Evolutionary conservation across 352 stramenopile species (phyloP).

Genomic region (Globisporangium sylvaticum): DNA sequence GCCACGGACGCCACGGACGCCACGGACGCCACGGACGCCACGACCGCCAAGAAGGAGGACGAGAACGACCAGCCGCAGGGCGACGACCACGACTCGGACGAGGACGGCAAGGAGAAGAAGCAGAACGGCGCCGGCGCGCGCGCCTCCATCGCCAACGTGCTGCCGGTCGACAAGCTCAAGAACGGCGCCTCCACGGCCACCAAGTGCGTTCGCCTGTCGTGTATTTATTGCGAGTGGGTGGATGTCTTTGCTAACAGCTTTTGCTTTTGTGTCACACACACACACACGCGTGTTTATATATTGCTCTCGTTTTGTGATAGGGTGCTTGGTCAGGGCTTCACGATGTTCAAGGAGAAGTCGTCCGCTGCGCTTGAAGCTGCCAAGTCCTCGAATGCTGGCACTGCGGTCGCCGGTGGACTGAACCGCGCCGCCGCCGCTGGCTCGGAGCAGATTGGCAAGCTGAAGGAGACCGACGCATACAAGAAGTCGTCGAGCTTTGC

Average conservation of each 20-base stretch:
- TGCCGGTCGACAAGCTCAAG: slow-evolving; percentile 88
- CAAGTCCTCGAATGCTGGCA: slow-evolving; percentile 74
- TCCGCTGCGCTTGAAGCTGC: slow-evolving; percentile 63
- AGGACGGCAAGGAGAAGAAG: slow-evolving; percentile 51
- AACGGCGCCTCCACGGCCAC: slow-evolving; percentile 76
- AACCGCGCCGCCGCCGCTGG: slow-evolving; percentile 55
- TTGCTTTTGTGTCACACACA: neutral
- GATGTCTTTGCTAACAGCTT: neutral
- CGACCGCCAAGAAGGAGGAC: slow-evolving; percentile 11
- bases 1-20: slow-evolving; percentile 22
- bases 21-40: slow-evolving; percentile 24
- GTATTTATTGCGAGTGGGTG: neutral
- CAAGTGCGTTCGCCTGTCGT: slow-evolving; percentile 38
- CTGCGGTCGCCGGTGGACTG: slow-evolving; percentile 57
- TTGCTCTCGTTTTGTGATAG: slow-evolving; percentile 24
- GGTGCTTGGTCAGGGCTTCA: slow-evolving; percentile 63
- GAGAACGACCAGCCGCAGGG: slow-evolving; percentile 26
- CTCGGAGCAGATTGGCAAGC: slow-evolving; percentile 74
- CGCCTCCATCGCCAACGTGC: slow-evolving; percentile 70
- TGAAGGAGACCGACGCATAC: slow-evolving; percentile 83
- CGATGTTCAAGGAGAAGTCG: slow-evolving; percentile 73
- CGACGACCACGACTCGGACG: slow-evolving; percentile 36
- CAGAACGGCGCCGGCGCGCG: slow-evolving; percentile 21
- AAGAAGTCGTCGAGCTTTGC: slow-evolving; percentile 75
- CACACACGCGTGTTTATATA: neutral